These are phyloP conservation scores for Inga oerstediana DNA, from an alignment of 306 rosid species.

Conservation along the genomic window DNA sequence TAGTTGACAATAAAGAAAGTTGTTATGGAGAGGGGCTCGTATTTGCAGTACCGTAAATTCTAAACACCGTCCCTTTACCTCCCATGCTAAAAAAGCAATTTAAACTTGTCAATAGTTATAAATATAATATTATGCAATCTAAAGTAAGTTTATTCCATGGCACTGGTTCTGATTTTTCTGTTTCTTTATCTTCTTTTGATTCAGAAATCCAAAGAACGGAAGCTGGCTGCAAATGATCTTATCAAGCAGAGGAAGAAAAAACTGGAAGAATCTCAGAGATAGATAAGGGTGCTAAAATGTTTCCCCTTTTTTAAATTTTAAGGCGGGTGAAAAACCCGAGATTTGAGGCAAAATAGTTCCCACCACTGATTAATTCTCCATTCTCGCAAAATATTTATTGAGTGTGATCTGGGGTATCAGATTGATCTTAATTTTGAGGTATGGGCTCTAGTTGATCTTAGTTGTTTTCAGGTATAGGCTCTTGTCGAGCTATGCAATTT, in stretches of 20 bases:
- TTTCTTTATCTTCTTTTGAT: background rate
- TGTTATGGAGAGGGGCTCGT: background rate
- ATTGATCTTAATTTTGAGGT: background rate
- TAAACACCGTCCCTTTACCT: background rate
- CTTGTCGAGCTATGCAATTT: slow-evolving; percentile 9
- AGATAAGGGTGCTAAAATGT: slow-evolving; percentile 35
- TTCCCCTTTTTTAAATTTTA: background rate
- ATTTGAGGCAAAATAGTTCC: background rate
- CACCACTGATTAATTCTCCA: background rate
- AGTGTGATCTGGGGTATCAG: background rate
- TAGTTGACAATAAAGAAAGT: background rate
- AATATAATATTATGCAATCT: background rate
- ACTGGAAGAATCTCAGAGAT: slow-evolving; percentile 50
- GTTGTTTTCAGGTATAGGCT: background rate
- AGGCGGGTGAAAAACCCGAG: background rate
- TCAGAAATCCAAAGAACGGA: slow-evolving; percentile 68
- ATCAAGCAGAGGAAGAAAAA: slow-evolving; percentile 69
- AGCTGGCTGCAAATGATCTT: slow-evolving; percentile 46
- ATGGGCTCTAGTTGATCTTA: slow-evolving; percentile 5
- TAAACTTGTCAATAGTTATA: background rate
- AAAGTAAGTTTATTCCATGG: background rate
- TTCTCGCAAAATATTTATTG: background rate
- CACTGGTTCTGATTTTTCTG: slow-evolving; percentile 5
- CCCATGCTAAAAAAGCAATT: background rate
- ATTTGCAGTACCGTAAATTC: background rate